Percentiles rank a stretch among this genome's conserved stretches.
Conservation (phyloP, 2,329 filamentous ascomycete species). For the Curvularia lunata region DNA sequence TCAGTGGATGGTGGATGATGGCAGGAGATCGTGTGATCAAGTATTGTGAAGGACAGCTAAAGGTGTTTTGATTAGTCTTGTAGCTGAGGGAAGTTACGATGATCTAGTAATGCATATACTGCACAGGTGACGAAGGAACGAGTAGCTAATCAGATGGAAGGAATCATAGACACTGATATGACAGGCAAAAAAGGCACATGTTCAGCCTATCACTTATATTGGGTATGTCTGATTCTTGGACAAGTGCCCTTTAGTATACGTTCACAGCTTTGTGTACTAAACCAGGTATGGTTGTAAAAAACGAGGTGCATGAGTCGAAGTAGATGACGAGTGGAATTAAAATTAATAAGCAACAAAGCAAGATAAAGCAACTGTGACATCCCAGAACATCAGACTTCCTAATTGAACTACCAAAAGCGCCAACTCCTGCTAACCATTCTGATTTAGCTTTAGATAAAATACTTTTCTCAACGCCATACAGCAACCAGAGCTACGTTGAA, state of each 20-base stretch:
- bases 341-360: neutral
- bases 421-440: neutral
- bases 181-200: neutral
- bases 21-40: neutral
- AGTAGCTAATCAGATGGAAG: neutral
- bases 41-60: neutral
- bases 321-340: neutral
- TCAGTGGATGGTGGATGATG: slow-evolving; percentile 18
- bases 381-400: neutral
- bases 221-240: neutral
- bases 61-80: neutral
- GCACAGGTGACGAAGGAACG: neutral
- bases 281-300: neutral
- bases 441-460: neutral
- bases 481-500: neutral
- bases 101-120: neutral
- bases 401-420: neutral
- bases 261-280: neutral
- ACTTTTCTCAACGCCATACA: neutral
- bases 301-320: too few relatives aligned
- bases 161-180: neutral
- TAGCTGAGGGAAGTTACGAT: neutral
- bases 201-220: neutral
- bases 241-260: neutral
- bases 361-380: neutral